Evolutionary conservation across 345 rosid species (phyloP).

Genomic region (Eucalyptus melliodora): DNA sequence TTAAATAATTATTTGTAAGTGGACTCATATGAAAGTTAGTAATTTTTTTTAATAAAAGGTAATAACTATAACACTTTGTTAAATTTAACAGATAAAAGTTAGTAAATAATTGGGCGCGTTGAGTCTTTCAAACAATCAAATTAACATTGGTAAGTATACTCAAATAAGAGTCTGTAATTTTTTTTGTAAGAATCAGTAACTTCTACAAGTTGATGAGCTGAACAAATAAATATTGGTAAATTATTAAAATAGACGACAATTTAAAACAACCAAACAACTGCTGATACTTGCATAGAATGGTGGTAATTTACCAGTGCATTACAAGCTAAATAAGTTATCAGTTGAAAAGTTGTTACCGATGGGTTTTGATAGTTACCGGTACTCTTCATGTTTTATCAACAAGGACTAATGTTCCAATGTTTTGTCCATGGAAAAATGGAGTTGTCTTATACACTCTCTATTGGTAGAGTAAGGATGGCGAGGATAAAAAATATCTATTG

Average conservation of each 20-base stretch:
- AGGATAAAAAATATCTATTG: not conserved
- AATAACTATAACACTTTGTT: not conserved
- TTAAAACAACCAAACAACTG: not conserved
- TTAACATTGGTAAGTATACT: not conserved
- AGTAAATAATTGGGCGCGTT: not conserved
- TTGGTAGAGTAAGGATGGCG: no score
- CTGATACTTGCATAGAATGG: not conserved
- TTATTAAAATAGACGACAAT: not conserved
- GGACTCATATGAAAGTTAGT: not conserved
- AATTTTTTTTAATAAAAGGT: not conserved
- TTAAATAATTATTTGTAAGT: not conserved
- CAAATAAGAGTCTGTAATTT: not conserved
- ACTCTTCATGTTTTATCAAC: not conserved
- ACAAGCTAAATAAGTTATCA: not conserved
- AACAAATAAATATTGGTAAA: not conserved
- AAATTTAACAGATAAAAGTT: not conserved
- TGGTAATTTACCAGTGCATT: not conserved
- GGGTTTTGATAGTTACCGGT: not conserved
- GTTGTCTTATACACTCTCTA: not conserved
- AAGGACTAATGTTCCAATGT: not conserved
- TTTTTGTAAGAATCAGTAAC: not conserved
- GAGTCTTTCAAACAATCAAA: not conserved
- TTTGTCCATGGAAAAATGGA: not conserved
- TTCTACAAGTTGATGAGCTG: not conserved
- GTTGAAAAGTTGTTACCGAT: not conserved